Base-by-base conservation (phyloP, 306 rosid species). In the Begonia loranthoides region DNA sequence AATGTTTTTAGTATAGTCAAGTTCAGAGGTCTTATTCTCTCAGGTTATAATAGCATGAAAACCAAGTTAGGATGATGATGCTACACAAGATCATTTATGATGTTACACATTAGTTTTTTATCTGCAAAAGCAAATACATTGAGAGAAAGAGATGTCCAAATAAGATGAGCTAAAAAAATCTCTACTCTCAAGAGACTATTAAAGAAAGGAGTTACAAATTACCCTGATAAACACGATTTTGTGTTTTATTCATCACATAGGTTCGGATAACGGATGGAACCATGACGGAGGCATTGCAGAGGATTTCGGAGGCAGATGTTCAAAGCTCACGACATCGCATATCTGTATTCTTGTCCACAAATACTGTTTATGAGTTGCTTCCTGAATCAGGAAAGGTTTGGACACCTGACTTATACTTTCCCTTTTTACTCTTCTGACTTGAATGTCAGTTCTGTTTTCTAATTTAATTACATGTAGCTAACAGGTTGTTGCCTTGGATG, bases 311-410 rank as follows among this genome's bases (percentile, higher is more conserved):
- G 22, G 65, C 80, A 53, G 84, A 83, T 61, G 56, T 87, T 49
- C 76, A 78, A 73, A 70, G 67, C 56, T 83, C 90, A 59, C 82
- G 82, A 15, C 79, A 73, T 43, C 80, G 80, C 59, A 65, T 83
- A 69, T 78, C 84, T 47, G 60, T 47, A 28, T 83, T 80, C 78
- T 59, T 87, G 69, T 75, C 90, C 57, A 39, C 76, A 10, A 76
- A 80, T 63, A 78, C 68, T 59, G 80, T 87, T 48, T 87, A 83
- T 28, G 87, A 87, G 54, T 66, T 87, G 66, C 87, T 87, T 73
- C 96, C 96, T 3, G 90, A 87, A 70, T 87, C 96, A 21, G 96
- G 96, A 68, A 87, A 87, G 96, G 96, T 87, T 70, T 70, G 86
- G 59, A 69, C 67, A 60, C 56, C 67, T 53, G 52, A 55, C 61